Conservation (phyloP, 106 monocot species). For the Hemerocallis citrina region DNA sequence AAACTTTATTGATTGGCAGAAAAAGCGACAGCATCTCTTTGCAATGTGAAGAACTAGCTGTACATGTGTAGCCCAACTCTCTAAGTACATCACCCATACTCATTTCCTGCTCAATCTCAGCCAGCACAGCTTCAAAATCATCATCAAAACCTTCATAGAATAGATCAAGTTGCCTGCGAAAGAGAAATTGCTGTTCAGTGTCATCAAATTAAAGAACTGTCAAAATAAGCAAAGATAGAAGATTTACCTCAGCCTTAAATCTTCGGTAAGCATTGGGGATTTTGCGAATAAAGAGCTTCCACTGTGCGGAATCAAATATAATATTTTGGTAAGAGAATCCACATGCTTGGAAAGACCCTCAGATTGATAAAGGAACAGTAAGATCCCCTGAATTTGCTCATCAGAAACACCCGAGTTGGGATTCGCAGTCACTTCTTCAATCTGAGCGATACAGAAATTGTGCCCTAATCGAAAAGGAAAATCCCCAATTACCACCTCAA, state of each 20-base stretch:
- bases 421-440: slow-evolving; percentile 61
- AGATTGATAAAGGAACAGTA: slow-evolving; percentile 58
- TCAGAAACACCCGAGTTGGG: slow-evolving; percentile 18
- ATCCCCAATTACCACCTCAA: neutral
- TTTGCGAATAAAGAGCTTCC: slow-evolving; percentile 34
- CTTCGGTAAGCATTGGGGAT: slow-evolving; percentile 25
- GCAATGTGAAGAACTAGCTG: slow-evolving; percentile 47
- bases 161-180: slow-evolving; percentile 48
- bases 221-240: no score
- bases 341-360: slow-evolving; percentile 74
- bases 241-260: slow-evolving; percentile 35
- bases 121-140: slow-evolving; percentile 77
- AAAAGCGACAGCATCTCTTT: slow-evolving; percentile 77
- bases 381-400: slow-evolving; percentile 64
- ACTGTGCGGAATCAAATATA: slow-evolving; percentile 50
- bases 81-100: slow-evolving; percentile 70
- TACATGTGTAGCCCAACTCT: slow-evolving; percentile 93
- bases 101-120: slow-evolving; percentile 75
- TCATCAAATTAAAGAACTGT: no score
- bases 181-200: neutral
- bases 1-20: slow-evolving; percentile 67
- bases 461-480: slow-evolving; percentile 36
- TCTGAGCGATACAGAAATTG: slow-evolving; percentile 72
- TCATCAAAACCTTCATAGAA: slow-evolving; percentile 29
- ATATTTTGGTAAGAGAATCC: slow-evolving; percentile 69